These are phyloP conservation scores for Pleurotus sapidus DNA, from an alignment of 768 basidiomycete species.

Conservation along the genomic window DNA sequence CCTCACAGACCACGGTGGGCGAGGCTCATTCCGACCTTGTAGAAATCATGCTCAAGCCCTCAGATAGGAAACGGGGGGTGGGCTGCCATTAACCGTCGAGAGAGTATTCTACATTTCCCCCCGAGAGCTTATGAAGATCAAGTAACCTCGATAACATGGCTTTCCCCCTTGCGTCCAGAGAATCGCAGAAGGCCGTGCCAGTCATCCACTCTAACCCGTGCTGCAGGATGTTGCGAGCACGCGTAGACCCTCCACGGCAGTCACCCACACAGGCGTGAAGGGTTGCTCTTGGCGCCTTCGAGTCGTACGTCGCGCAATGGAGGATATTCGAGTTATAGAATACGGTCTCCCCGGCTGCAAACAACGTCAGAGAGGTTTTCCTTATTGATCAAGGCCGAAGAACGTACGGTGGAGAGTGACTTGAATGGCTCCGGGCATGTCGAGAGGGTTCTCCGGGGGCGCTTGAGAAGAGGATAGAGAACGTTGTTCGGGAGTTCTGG, in stretches of 20 bases:
- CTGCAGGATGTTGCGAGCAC: slow-evolving; percentile 74
- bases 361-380: not conserved
- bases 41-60: too few relatives aligned
- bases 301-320: slow-evolving; percentile 67
- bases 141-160: slow-evolving; percentile 61
- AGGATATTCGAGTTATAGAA: slow-evolving; percentile 82
- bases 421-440: slow-evolving; percentile 67
- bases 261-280: slow-evolving; percentile 71
- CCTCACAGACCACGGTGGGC: too few relatives aligned
- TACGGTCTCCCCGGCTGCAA: slow-evolving; percentile 66
- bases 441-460: slow-evolving; percentile 54
- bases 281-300: slow-evolving; percentile 50
- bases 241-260: slow-evolving; percentile 52
- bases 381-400: not conserved
- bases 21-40: too few relatives aligned
- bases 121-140: slow-evolving; percentile 38
- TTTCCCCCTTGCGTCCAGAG: slow-evolving; percentile 41
- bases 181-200: slow-evolving; percentile 40
- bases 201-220: slow-evolving; percentile 75
- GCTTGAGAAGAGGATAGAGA: slow-evolving; percentile 45
- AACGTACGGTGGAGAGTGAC: slow-evolving; percentile 48
- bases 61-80: too few relatives aligned
- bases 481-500: slow-evolving; percentile 59
- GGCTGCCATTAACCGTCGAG: not conserved
- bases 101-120: not conserved